Evolutionary conservation across 2,329 filamentous ascomycete species (phyloP).

Genomic region (Tolypocladium tropicale): DNA sequence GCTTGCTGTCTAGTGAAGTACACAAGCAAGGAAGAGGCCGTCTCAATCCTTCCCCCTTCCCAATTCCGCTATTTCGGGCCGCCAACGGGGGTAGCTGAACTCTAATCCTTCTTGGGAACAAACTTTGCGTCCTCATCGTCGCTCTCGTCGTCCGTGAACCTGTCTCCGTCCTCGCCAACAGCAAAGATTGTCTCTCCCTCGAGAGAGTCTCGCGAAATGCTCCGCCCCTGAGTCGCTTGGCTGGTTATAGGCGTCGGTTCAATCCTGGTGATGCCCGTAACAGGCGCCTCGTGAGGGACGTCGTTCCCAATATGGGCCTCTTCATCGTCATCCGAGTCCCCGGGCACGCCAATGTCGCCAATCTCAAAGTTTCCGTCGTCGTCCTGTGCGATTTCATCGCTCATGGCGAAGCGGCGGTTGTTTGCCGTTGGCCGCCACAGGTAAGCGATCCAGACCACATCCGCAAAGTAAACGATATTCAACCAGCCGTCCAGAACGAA

Average conservation of each 20-base stretch:
- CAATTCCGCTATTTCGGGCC: too few relatives aligned
- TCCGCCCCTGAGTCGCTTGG: slow-evolving; percentile 11
- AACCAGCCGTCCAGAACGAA: slow-evolving; percentile 97
- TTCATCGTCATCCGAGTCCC: slow-evolving; percentile 49
- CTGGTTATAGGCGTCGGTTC: slow-evolving; percentile 12
- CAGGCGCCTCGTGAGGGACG: slow-evolving; percentile 10
- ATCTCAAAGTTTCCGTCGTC: slow-evolving; percentile 95
- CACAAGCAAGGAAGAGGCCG: neutral
- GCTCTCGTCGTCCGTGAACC: slow-evolving; percentile 65
- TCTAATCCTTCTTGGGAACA: slow-evolving; percentile 33
- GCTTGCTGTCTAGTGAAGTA: neutral
- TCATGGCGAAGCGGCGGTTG: slow-evolving; percentile 96
- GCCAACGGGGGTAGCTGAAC: too few relatives aligned
- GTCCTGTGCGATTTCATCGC: slow-evolving; percentile 96
- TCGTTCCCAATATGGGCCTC: slow-evolving; percentile 38
- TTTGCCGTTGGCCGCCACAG: slow-evolving; percentile 95
- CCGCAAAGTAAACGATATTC: slow-evolving; percentile 89
- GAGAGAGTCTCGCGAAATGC: slow-evolving; percentile 42
- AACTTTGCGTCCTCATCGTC: slow-evolving; percentile 38
- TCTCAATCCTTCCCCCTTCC: neutral
- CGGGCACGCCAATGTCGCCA: slow-evolving; percentile 72
- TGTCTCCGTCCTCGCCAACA: slow-evolving; percentile 75
- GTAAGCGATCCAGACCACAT: slow-evolving; percentile 88
- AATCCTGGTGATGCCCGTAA: slow-evolving; percentile 13
- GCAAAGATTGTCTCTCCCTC: slow-evolving; percentile 96